These are phyloP conservation scores for Penicillium tannophilum DNA, from an alignment of 495 filamentous ascomycete genomes.

Conservation along the genomic window DNA sequence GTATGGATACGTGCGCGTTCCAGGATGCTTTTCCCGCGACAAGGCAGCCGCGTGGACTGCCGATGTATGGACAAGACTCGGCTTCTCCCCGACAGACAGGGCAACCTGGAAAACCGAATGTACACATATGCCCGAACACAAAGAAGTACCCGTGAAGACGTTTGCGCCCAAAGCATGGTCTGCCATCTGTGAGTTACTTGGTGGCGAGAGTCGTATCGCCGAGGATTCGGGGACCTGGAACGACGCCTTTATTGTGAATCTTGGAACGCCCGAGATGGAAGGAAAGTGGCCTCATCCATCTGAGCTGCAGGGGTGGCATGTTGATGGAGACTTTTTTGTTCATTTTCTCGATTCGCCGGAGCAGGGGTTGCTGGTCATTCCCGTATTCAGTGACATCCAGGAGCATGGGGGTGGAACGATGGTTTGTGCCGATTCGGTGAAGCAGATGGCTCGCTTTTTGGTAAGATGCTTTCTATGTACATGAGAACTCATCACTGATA, in stretches of 20 bases:
- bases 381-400: conserved; percentile 67
- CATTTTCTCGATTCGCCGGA: conserved; percentile 75
- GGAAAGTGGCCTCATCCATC: conserved; percentile 49
- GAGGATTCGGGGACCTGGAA: conserved; percentile 58
- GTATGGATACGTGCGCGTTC: conserved; percentile 65
- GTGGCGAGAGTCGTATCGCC: conserved; percentile 61
- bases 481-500: neutral
- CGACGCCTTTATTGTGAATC: conserved; percentile 73
- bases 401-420: conserved; percentile 67
- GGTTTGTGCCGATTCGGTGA: conserved; percentile 62
- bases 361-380: conserved; percentile 71
- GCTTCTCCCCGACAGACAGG: conserved; percentile 65
- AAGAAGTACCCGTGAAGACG: conserved; percentile 50
- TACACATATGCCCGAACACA: conserved; percentile 67
- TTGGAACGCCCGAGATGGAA: conserved; percentile 60
- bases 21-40: conserved; percentile 61
- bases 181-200: conserved; percentile 70
- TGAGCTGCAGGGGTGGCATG: conserved; percentile 67
- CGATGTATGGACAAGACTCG: conserved; percentile 69
- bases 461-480: conserved; percentile 15
- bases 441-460: conserved; percentile 58
- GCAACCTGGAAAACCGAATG: conserved; percentile 64
- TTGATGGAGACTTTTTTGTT: conserved; percentile 76
- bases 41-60: conserved; percentile 58
- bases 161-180: conserved; percentile 71